Base-by-base conservation (phyloP, 768 basidiomycete species). In the Collybiopsis confluens region DNA sequence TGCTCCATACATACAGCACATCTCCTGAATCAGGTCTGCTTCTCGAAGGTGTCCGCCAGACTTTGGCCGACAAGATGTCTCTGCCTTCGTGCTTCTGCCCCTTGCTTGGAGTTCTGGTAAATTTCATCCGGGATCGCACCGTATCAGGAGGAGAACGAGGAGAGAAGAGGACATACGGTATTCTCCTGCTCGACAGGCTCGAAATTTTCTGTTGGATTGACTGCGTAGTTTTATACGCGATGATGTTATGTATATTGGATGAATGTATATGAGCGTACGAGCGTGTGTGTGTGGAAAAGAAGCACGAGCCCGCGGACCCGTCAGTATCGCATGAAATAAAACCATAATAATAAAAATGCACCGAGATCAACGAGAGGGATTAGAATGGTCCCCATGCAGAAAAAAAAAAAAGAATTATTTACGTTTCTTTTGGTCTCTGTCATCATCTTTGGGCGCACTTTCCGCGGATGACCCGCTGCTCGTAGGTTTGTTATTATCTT, bases 351-450 rank as follows among this genome's bases (percentile, higher is more conserved):
- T n/a, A n/a, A 42, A 42, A 40, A 20, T 5, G 18, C n/a, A n/a
- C 13, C 38, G 26, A 26, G 27, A 45, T 45, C 15, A 28, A 24
- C 9, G 15, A 44, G 37, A 11, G 44, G 43, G 20, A 54, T 45
- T 20, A 28, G 18, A 8, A 37, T 10, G 26, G 30, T 18, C n/a
- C 23, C n/a, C n/a, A n/a, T n/a, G n/a, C n/a, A n/a, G n/a, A n/a
- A n/a, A n/a, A n/a, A n/a, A n/a, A n/a, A n/a, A n/a, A n/a, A 15
- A n/a, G 7, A 35, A 23, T 8, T n/a, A n/a, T 69, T 40, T 55
- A 79, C 80, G 68, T 68, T 72, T 64, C 37, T 80, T 70, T 59
- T 81, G 78, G 35, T 78, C 67, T 2, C 49, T 49, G 54, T 81
- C 78, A 4, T 58, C 70, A 52, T 62, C 73, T 23, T 36, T 48